phyloP scores from a whole-genome alignment of 176 grass and related monocot species.

The Triticum timopheevii region DNA sequence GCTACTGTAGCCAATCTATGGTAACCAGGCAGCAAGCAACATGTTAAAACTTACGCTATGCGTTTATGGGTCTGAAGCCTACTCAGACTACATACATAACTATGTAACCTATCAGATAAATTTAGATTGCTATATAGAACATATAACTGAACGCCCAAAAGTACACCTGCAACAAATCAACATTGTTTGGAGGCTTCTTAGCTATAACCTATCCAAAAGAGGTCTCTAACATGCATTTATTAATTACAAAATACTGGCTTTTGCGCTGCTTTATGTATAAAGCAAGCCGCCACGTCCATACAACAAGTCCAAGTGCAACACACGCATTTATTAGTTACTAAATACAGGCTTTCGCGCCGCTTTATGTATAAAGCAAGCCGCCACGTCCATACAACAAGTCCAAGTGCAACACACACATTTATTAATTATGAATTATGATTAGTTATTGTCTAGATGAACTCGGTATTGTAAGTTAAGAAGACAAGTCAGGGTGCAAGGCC shows the following conservation, averaged over 20 bases:
- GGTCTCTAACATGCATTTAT: neutral
- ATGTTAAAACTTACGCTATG: neutral
- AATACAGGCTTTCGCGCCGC: no score
- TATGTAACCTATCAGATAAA: neutral
- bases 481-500: neutral
- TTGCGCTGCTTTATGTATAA: no score
- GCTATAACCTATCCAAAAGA: constrained; percentile 7
- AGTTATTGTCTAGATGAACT: neutral
- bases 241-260: neutral
- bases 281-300: no score
- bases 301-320: no score
- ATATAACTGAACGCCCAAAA: neutral
- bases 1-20: neutral
- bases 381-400: no score
- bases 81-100: neutral
- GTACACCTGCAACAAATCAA: neutral
- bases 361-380: no score
- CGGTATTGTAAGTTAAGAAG: neutral
- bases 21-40: neutral
- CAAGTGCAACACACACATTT: no score
- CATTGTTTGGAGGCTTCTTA: neutral
- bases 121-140: neutral
- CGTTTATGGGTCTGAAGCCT: neutral
- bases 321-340: neutral
- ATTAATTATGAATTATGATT: neutral